A percentile compares a stretch with the other conserved stretches of the same genome.
Conservation (phyloP, 169 alveolate genomes). For the Pseudocohnilembus persalinus region DNA sequence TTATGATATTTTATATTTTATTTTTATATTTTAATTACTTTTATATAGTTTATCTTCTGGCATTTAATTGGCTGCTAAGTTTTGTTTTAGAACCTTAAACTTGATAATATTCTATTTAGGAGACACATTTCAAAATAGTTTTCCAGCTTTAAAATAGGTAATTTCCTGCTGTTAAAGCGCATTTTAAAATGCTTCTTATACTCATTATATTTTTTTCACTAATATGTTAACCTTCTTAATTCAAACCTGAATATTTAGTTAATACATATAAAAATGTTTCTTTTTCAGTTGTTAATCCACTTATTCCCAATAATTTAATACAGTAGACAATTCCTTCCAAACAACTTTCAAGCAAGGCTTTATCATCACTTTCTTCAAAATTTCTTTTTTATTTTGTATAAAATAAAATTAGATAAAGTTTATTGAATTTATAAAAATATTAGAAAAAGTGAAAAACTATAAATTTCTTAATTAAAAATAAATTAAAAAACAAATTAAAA, state of each 20-base stretch:
- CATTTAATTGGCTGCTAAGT: constrained; percentile 2
- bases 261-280: constrained; percentile 84
- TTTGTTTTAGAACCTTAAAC: constrained; percentile 23
- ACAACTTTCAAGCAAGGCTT: constrained; percentile 51
- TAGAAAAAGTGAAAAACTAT: too few relatives aligned
- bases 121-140: constrained; percentile 51
- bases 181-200: constrained; percentile 74
- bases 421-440: too few relatives aligned
- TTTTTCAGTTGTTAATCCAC: constrained; percentile 77
- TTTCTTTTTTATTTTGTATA: background rate
- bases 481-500: too few relatives aligned
- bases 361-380: constrained; percentile 74
- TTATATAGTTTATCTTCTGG: constrained; percentile 7
- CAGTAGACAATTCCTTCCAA: constrained; percentile 69
- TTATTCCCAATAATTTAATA: constrained; percentile 75
- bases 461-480: too few relatives aligned
- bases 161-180: constrained; percentile 79
- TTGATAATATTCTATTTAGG: constrained; percentile 5
- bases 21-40: constrained; percentile 25
- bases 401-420: too few relatives aligned
- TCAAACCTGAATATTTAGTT: constrained; percentile 77
- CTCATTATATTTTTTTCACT: constrained; percentile 85
- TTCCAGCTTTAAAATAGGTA: constrained; percentile 74
- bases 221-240: constrained; percentile 50
- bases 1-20: constrained; percentile 32